Percentiles rank a stretch among this genome's conserved stretches.
These are phyloP conservation scores for Schizophyllum commune DNA, from an alignment of 1,284 basidiomycete genomes.

Conservation along the genomic window DNA sequence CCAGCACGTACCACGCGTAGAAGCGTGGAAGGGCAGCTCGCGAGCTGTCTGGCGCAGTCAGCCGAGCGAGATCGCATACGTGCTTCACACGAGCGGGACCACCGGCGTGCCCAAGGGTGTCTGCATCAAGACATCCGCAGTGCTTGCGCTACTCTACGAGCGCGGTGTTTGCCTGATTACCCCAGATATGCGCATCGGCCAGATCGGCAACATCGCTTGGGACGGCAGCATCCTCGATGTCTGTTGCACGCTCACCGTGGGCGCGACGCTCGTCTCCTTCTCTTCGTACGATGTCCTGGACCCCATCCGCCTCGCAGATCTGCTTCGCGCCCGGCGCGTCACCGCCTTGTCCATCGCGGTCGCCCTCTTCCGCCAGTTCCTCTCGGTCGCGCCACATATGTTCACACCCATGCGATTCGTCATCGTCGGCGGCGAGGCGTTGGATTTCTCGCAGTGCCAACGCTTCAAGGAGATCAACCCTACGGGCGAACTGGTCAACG, in stretches of 20 bases:
- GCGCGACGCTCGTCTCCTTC: neutral
- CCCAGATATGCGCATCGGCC: neutral
- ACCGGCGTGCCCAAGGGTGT: neutral
- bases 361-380: neutral
- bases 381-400: neutral
- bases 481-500: neutral
- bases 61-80: neutral
- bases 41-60: neutral
- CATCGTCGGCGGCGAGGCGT: neutral
- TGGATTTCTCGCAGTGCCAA: neutral
- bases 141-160: neutral
- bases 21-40: neutral
- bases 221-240: neutral
- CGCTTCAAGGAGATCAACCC: neutral
- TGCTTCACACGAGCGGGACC: neutral
- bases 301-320: neutral
- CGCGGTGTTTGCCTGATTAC: neutral
- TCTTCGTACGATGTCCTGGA: neutral
- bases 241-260: neutral
- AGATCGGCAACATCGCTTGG: neutral
- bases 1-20: neutral
- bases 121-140: neutral
- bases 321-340: neutral
- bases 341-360: neutral
- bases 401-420: neutral